Conservation (phyloP, 495 filamentous ascomycete genomes). For the Neurospora pannonica region DNA sequence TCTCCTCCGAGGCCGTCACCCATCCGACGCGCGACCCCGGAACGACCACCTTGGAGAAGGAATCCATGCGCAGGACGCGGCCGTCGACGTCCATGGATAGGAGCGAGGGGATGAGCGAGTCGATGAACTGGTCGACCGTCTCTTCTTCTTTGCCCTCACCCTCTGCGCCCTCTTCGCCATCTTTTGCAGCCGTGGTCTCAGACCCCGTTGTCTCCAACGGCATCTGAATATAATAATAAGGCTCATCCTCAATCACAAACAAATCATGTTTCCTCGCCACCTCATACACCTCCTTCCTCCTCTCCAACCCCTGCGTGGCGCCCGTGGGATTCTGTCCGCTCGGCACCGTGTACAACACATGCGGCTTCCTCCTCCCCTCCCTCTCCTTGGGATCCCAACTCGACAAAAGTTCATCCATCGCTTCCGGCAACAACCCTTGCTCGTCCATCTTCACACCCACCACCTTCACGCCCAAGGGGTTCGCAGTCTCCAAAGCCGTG, state of each 20-base stretch:
- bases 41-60: conserved; percentile 74
- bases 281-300: conserved; percentile 62
- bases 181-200: conserved; percentile 1
- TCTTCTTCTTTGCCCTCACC: not conserved
- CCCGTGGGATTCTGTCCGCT: conserved; percentile 92
- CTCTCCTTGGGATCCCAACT: conserved; percentile 52
- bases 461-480: conserved; percentile 65
- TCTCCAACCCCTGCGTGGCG: conserved; percentile 58
- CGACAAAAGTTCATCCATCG: conserved; percentile 55
- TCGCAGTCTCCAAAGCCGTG: conserved; percentile 70
- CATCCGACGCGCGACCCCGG: conserved; percentile 70
- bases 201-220: conserved; percentile 57
- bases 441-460: conserved; percentile 69
- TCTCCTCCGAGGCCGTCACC: conserved; percentile 73
- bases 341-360: conserved; percentile 72
- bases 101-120: conserved; percentile 47
- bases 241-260: conserved; percentile 88
- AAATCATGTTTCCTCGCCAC: conserved; percentile 75
- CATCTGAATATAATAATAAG: conserved; percentile 98
- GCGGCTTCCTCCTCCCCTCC: conserved; percentile 57
- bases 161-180: not conserved
- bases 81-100: conserved; percentile 59
- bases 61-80: conserved; percentile 64
- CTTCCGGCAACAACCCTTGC: conserved; percentile 60
- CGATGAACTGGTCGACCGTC: conserved; percentile 37